A percentile compares a stretch with the other conserved stretches of the same genome.
Evolutionary conservation across 345 rosid genomes (phyloP).

Genomic region (Euphorbia peplus): DNA sequence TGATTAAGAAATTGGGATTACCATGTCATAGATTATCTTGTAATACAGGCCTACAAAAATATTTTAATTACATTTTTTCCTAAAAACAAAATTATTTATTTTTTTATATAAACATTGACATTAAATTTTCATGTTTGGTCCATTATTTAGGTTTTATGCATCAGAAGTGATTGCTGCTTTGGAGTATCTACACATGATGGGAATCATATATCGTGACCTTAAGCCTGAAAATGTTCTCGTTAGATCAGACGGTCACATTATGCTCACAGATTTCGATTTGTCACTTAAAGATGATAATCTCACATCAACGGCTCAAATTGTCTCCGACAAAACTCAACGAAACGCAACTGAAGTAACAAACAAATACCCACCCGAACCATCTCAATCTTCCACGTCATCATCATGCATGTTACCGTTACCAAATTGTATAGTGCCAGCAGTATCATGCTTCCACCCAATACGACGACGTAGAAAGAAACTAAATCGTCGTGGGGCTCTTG

Average conservation of each 20-base stretch:
- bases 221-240: conserved; percentile 93
- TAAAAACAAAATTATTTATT: too few species aligned
- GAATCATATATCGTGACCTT: conserved; percentile 85
- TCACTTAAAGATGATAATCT: conserved; percentile 74
- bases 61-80: too few species aligned
- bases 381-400: conserved; percentile 47
- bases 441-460: conserved; percentile 77
- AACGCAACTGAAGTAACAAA: conserved; percentile 25
- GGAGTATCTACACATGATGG: conserved; percentile 97
- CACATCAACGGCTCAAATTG: conserved; percentile 59
- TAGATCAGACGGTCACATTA: conserved; percentile 86
- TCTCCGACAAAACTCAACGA: conserved; percentile 35
- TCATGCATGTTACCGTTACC: conserved; percentile 88
- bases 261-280: conserved; percentile 93
- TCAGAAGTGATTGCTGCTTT: conserved; percentile 84
- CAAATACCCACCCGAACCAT: conserved; percentile 33
- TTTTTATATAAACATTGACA: too few species aligned
- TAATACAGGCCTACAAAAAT: too few species aligned
- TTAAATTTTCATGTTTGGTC: too few species aligned
- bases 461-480: conserved; percentile 61
- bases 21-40: too few species aligned
- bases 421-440: conserved; percentile 78
- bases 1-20: too few species aligned
- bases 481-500: conserved; percentile 50
- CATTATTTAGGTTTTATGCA: conserved; percentile 66